A percentile compares a stretch with the other conserved stretches of the same genome.
Conservation (phyloP, 441 rosid species). For the Populus hybrid region DNA sequence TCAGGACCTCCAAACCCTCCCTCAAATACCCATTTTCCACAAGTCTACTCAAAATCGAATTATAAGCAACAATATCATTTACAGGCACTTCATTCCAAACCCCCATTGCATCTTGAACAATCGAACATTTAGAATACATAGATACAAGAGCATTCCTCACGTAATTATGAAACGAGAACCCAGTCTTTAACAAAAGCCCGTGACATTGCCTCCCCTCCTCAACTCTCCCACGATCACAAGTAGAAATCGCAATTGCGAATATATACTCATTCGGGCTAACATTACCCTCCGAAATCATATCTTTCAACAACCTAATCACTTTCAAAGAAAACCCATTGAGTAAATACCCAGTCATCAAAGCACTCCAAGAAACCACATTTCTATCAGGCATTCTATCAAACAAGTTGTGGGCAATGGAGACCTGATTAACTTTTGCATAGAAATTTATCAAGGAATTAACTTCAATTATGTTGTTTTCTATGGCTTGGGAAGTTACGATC, state of each 20-base stretch:
- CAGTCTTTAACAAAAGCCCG: constrained; percentile 53
- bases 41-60: constrained; percentile 58
- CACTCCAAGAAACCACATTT: constrained; percentile 65
- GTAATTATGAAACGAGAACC: constrained; percentile 53
- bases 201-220: constrained; percentile 66
- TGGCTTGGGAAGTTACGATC: constrained; percentile 25
- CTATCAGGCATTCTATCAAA: constrained; percentile 25
- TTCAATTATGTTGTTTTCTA: constrained; percentile 15
- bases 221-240: constrained; percentile 38
- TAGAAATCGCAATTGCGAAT: constrained; percentile 45
- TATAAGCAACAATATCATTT: constrained; percentile 46
- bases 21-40: constrained; percentile 40
- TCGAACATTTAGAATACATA: constrained; percentile 46
- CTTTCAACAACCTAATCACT: constrained; percentile 55
- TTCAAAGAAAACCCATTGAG: constrained; percentile 41
- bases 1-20: constrained; percentile 49
- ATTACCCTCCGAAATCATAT: constrained; percentile 35
- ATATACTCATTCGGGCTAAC: constrained; percentile 59
- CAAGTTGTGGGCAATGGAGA: constrained; percentile 36
- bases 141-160: constrained; percentile 54
- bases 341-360: constrained; percentile 72
- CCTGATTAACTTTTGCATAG: constrained; percentile 45
- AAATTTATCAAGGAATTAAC: constrained; percentile 51
- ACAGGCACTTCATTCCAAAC: constrained; percentile 39
- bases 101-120: constrained; percentile 39